A percentile compares a stretch with the other conserved stretches of the same genome.
Evolutionary conservation across 2,329 filamentous ascomycete genomes (phyloP).

Genomic region (Aspergillus terreus): DNA sequence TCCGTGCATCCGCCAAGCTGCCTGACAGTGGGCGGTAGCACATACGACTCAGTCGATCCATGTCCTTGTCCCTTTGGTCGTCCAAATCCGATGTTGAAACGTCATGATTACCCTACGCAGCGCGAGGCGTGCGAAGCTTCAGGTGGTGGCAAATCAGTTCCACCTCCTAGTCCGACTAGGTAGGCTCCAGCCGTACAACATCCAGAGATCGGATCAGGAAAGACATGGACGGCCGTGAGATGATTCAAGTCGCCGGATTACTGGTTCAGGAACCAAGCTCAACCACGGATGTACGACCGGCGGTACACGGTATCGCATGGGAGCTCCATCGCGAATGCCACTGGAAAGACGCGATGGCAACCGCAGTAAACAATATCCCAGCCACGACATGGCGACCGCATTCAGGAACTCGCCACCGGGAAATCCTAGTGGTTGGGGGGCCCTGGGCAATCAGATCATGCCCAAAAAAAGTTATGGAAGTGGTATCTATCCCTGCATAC

Average conservation of each 20-base stretch:
- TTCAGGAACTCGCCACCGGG: slow-evolving; percentile 1
- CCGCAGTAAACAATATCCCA: background rate
- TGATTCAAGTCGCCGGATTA: background rate
- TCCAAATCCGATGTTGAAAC: too few species aligned
- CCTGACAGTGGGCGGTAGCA: background rate
- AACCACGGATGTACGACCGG: background rate
- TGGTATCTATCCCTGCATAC: background rate
- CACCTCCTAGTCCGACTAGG: too few species aligned
- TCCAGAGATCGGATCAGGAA: too few species aligned
- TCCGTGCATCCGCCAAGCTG: background rate
- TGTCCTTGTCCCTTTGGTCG: too few species aligned
- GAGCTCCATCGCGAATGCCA: background rate
- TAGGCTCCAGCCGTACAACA: too few species aligned
- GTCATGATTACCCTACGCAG: too few species aligned
- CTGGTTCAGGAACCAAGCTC: background rate
- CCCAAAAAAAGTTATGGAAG: background rate
- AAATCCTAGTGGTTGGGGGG: background rate
- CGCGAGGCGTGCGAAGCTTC: too few species aligned
- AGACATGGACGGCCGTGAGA: too few species aligned
- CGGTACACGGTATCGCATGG: too few species aligned
- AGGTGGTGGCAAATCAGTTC: too few species aligned
- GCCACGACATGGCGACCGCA: background rate
- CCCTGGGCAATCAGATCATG: background rate
- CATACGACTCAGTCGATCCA: too few species aligned
- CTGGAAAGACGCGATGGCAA: background rate